Conservation (phyloP, 176 grass and related monocot species). For the Metroxylon sagu region DNA sequence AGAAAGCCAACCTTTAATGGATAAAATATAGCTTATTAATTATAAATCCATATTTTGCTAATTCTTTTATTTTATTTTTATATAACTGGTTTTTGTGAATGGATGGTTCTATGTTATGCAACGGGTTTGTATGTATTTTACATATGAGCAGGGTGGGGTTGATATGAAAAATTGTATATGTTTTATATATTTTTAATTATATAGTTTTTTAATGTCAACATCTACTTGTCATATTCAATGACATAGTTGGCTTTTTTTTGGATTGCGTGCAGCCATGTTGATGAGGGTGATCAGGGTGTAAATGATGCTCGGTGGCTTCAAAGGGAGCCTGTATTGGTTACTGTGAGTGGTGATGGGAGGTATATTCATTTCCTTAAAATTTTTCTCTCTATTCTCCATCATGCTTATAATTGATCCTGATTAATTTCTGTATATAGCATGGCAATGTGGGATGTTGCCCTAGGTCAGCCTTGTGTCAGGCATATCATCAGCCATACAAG, state of each 20-base stretch:
- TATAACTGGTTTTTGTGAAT: too few relatives aligned
- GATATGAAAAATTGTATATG: too few relatives aligned
- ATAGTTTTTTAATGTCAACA: not conserved
- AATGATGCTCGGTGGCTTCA: conserved; percentile 77
- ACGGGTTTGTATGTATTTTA: too few relatives aligned
- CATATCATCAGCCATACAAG: conserved; percentile 62
- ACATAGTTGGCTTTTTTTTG: not conserved
- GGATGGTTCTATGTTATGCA: too few relatives aligned
- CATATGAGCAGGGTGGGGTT: too few relatives aligned
- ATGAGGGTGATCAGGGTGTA: conserved; percentile 69
- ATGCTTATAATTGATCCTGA: conserved; percentile 4
- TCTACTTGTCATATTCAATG: not conserved
- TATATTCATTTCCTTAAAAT: conserved; percentile 21
- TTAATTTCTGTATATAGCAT: conserved; percentile 31
- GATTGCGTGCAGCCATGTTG: conserved; percentile 46
- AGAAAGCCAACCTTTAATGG: too few relatives aligned
- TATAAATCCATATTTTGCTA: too few relatives aligned
- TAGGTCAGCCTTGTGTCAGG: conserved; percentile 73
- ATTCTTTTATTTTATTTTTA: too few relatives aligned
- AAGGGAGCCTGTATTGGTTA: conserved; percentile 67
- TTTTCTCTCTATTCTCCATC: conserved; percentile 1
- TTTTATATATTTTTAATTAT: too few relatives aligned
- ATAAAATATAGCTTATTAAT: too few relatives aligned
- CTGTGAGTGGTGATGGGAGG: conserved; percentile 79
- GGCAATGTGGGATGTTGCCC: conserved; percentile 88